phyloP scores from a whole-genome alignment of 2,329 filamentous ascomycete species.

The Chaetomium olivaceum region DNA sequence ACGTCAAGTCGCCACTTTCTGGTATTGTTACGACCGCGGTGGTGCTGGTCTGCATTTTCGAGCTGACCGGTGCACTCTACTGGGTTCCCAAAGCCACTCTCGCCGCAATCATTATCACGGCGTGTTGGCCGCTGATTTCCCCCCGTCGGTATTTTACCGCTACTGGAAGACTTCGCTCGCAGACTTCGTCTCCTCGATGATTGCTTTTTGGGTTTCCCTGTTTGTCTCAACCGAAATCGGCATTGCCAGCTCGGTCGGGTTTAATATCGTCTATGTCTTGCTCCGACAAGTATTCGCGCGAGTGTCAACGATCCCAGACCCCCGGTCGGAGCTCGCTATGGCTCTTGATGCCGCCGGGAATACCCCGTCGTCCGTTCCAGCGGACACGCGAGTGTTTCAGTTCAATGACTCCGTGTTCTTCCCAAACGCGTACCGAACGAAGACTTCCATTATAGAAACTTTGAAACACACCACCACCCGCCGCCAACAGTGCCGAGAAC shows the following conservation, averaged over 20 bases:
- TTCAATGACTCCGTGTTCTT: conserved; percentile 62
- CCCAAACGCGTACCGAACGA: conserved; percentile 58
- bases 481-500: conserved; percentile 40
- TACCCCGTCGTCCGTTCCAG: conserved; percentile 36
- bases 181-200: conserved; percentile 64
- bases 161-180: conserved; percentile 66
- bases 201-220: conserved; percentile 64
- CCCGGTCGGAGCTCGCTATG: conserved; percentile 34
- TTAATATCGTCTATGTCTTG: conserved; percentile 63
- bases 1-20: conserved; percentile 62
- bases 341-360: conserved; percentile 33
- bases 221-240: conserved; percentile 62
- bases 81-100: conserved; percentile 69
- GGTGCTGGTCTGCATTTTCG: conserved; percentile 62
- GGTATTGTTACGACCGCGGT: conserved; percentile 62
- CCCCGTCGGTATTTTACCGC: conserved; percentile 60
- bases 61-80: conserved; percentile 61
- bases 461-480: conserved; percentile 48
- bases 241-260: conserved; percentile 60
- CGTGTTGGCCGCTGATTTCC: conserved; percentile 62
- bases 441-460: conserved; percentile 50
- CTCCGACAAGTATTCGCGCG: conserved; percentile 58
- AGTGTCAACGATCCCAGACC: conserved; percentile 36
- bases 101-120: conserved; percentile 67
- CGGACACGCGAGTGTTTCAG: conserved; percentile 56